phyloP scores from a whole-genome alignment of 306 rosid genomes.

The Corylus avellana region DNA sequence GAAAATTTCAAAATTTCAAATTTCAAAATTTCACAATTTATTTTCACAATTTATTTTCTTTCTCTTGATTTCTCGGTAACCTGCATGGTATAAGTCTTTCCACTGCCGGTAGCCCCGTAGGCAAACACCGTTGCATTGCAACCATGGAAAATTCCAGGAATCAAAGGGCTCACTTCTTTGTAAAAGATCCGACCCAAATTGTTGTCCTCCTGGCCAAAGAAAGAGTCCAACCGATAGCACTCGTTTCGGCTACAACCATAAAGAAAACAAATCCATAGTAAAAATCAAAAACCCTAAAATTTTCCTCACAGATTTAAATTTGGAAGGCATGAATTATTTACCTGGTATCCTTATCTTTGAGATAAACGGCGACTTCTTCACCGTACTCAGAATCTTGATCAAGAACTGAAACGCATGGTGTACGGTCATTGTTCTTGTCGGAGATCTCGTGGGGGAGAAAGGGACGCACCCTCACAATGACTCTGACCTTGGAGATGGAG shows the following conservation, averaged over 20 bases:
- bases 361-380: constrained; percentile 61
- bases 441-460: constrained; percentile 61
- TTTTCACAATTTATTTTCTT: background rate
- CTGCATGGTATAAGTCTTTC: constrained; percentile 96
- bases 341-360: constrained; percentile 83
- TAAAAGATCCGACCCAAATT: constrained; percentile 66
- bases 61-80: constrained; percentile 26
- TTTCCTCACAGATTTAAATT: background rate
- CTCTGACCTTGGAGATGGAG: constrained; percentile 69
- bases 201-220: constrained; percentile 71
- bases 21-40: background rate
- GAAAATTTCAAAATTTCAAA: background rate
- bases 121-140: constrained; percentile 86
- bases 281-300: background rate
- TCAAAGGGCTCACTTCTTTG: constrained; percentile 74
- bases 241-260: constrained; percentile 65
- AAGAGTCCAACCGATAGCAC: constrained; percentile 77
- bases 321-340: constrained; percentile 11
- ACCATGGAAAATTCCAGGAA: constrained; percentile 67
- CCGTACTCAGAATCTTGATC: constrained; percentile 37
- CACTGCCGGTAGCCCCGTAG: constrained; percentile 97
- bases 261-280: background rate
- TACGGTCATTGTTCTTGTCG: constrained; percentile 22
- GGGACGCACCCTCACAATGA: constrained; percentile 82
- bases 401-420: constrained; percentile 56